Evolutionary conservation across 192 early-diverging fungal species (phyloP).

Genomic region (Umbelopsis isabellina): DNA sequence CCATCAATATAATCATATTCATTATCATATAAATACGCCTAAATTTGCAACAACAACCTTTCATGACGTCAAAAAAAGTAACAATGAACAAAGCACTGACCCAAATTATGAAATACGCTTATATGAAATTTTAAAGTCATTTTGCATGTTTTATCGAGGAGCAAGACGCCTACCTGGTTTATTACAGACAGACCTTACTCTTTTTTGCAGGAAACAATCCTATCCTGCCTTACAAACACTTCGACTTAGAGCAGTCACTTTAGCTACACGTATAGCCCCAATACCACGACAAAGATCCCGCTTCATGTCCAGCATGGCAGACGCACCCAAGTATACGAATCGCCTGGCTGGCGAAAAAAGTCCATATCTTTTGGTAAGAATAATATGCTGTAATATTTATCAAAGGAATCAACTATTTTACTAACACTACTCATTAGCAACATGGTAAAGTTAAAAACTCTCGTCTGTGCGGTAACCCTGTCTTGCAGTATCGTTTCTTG

Average conservation of each 20-base stretch:
- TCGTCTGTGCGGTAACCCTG: background rate
- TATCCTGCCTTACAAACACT: background rate
- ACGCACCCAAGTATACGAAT: conserved; percentile 42
- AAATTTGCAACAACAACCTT: too few relatives aligned
- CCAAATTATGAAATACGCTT: background rate
- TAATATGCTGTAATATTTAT: background rate
- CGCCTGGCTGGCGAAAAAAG: conserved; percentile 58
- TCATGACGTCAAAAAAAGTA: conserved; percentile 22
- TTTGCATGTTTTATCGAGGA: conserved; percentile 3
- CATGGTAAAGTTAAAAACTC: conserved; percentile 33
- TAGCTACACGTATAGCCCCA: background rate
- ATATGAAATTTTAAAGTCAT: background rate
- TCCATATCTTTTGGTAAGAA: conserved; percentile 58
- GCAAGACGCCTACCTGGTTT: too few relatives aligned
- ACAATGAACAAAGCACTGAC: background rate
- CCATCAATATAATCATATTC: too few relatives aligned
- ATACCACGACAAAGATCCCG: background rate
- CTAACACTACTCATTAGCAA: conserved; percentile 30
- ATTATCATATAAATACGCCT: too few relatives aligned
- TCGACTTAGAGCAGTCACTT: conserved; percentile 5
- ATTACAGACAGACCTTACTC: too few relatives aligned
- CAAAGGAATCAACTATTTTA: background rate
- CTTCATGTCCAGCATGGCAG: background rate
- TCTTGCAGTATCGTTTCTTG: too few relatives aligned
- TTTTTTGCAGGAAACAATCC: too few relatives aligned